Evolutionary conservation across 768 basidiomycete genomes (phyloP).

Genomic region (Pilatotrama ljubarskyi): DNA sequence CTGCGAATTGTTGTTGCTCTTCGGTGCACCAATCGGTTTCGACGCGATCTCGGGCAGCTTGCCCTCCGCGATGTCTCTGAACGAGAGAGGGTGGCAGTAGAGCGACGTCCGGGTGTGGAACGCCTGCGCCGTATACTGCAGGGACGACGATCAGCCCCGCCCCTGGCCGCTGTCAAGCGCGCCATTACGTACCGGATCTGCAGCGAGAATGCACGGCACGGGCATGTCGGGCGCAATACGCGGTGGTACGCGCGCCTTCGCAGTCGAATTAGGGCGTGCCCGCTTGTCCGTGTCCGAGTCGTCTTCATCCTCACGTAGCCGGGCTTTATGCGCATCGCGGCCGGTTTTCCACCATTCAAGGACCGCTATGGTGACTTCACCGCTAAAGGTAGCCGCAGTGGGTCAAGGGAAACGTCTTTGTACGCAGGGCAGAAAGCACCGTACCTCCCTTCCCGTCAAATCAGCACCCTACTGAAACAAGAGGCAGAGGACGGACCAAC

Average conservation of each 20-base stretch:
- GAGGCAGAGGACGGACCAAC: conserved; percentile 25
- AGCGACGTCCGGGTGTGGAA: conserved; percentile 55
- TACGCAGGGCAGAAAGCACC: conserved; percentile 6
- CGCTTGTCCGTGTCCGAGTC: conserved; percentile 18
- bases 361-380: conserved; percentile 61
- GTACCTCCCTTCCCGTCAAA: conserved; percentile 29
- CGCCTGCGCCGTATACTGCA: conserved; percentile 60
- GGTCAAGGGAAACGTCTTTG: conserved; percentile 3
- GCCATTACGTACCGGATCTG: conserved; percentile 51
- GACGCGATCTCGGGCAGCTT: conserved; percentile 40
- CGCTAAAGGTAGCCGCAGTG: conserved; percentile 41
- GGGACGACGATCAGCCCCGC: neutral
- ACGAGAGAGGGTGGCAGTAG: conserved; percentile 58
- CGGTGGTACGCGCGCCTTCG: conserved; percentile 29
- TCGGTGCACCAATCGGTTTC: conserved; percentile 17
- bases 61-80: conserved; percentile 62
- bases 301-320: conserved; percentile 15
- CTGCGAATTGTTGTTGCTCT: conserved; percentile 8
- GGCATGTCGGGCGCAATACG: conserved; percentile 39
- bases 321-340: conserved; percentile 20
- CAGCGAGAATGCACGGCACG: conserved; percentile 39
- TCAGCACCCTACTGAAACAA: neutral
- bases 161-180: too few relatives aligned
- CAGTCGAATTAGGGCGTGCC: conserved; percentile 18
- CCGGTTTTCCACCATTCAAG: conserved; percentile 59